Conservation (phyloP, 148 eudicot species). For the Nyssa sinensis region DNA sequence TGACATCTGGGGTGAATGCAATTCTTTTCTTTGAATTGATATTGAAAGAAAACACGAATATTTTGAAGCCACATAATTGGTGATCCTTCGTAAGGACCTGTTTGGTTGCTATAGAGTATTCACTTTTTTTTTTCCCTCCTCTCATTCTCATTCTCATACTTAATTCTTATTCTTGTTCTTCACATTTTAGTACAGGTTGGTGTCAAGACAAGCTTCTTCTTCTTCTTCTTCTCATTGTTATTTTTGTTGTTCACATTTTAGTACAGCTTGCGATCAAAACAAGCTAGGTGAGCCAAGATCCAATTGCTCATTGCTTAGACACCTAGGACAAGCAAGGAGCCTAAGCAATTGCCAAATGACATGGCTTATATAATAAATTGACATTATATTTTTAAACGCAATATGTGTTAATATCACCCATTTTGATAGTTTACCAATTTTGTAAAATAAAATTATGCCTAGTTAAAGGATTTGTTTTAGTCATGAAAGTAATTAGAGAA, state of each 20-base stretch:
- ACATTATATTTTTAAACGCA: no score
- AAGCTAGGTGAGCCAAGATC: not conserved
- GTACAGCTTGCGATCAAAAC: not conserved
- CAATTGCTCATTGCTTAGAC: not conserved
- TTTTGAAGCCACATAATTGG: not conserved
- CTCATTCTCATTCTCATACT: no score
- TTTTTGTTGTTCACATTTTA: not conserved
- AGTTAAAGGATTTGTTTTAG: no score
- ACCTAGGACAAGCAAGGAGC: not conserved
- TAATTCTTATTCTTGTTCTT: not conserved
- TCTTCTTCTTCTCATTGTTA: not conserved
- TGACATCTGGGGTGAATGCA: not conserved
- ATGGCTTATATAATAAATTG: not conserved
- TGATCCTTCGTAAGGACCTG: not conserved
- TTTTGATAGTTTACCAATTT: no score
- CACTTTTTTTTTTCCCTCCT: no score
- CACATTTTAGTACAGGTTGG: not conserved
- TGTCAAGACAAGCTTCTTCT: not conserved
- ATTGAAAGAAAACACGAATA: not conserved
- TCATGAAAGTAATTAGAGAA: no score
- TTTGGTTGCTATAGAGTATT: not conserved
- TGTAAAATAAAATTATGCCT: no score
- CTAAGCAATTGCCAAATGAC: not conserved
- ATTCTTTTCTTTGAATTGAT: not conserved
- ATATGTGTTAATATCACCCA: not conserved